Conservation (phyloP, 78 protist genomes). For the Dictyostelium purpureum region DNA sequence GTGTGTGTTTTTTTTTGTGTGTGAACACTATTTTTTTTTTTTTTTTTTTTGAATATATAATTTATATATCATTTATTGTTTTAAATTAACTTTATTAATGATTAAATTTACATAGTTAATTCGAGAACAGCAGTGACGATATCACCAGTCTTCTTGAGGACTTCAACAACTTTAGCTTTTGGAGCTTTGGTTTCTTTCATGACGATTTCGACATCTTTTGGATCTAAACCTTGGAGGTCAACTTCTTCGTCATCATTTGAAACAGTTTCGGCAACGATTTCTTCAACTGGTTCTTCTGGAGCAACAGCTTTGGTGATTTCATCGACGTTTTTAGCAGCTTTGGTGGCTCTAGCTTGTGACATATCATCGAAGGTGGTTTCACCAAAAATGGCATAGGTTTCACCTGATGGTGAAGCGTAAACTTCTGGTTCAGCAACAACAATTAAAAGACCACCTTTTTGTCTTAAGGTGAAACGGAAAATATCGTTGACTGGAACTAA, state of each 20-base stretch:
- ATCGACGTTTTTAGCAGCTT: constrained; percentile 42
- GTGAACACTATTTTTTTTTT: background rate
- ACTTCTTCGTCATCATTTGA: constrained; percentile 82
- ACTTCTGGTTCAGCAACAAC: constrained; percentile 95
- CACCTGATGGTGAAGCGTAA: constrained; percentile 80
- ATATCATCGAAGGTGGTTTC: constrained; percentile 94
- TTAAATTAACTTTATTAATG: background rate
- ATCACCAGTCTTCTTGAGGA: constrained; percentile 92
- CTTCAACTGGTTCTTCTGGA: background rate
- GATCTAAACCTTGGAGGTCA: constrained; percentile 88
- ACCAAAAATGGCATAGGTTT: constrained; percentile 96
- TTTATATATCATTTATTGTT: background rate
- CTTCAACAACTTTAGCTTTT: constrained; percentile 91
- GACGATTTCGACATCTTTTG: constrained; percentile 92
- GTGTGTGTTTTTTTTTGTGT: too few relatives aligned
- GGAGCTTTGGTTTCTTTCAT: constrained; percentile 91
- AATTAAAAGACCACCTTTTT: constrained; percentile 65
- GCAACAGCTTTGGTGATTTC: background rate
- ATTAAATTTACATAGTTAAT: constrained; percentile 31
- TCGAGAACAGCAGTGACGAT: constrained; percentile 97
- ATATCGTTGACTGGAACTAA: constrained; percentile 89
- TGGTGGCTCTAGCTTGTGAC: constrained; percentile 21
- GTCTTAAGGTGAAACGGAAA: constrained; percentile 90
- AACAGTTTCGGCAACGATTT: constrained; percentile 75
- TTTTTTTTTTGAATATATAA: background rate